These are phyloP conservation scores for Magnusiomyces suaveolens DNA, from an alignment of 1,139 yeast species.

Conservation along the genomic window DNA sequence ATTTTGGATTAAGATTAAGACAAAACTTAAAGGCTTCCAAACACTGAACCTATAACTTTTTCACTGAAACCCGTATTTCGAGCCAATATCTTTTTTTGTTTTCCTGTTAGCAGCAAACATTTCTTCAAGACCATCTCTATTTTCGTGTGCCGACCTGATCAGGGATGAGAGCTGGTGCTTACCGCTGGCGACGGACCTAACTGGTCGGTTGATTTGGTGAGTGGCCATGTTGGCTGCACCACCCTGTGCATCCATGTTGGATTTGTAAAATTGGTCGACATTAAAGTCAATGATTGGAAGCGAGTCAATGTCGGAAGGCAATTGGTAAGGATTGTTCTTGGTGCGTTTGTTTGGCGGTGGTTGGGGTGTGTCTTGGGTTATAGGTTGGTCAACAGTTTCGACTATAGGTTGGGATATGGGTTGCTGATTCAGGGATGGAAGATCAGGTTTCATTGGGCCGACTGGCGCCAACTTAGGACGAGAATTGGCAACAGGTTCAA, in stretches of 20 bases:
- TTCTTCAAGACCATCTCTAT: constrained; percentile 27
- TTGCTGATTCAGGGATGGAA: background rate
- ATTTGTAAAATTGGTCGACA: constrained; percentile 25
- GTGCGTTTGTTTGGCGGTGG: too few relatives aligned
- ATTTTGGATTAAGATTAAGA: background rate
- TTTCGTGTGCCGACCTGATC: constrained; percentile 25
- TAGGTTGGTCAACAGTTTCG: constrained; percentile 8
- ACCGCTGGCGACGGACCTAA: constrained; percentile 25
- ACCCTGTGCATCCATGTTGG: constrained; percentile 16
- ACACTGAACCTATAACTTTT: background rate
- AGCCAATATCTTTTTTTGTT: constrained; percentile 21
- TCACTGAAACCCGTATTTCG: constrained; percentile 25
- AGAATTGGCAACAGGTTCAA: too few relatives aligned
- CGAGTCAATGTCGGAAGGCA: background rate
- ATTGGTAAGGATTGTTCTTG: background rate
- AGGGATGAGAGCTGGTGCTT: constrained; percentile 27
- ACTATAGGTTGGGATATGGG: background rate
- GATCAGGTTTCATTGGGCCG: too few relatives aligned
- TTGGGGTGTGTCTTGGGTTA: background rate
- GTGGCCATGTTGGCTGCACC: constrained; percentile 1
- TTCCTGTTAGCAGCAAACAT: constrained; percentile 20
- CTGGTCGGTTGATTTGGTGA: constrained; percentile 22
- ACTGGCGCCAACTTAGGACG: too few relatives aligned
- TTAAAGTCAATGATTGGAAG: constrained; percentile 24
- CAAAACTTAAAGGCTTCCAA: background rate